These are phyloP conservation scores for Aspergillus sp. DNA, from an alignment of 2,329 filamentous ascomycete species.

Conservation along the genomic window DNA sequence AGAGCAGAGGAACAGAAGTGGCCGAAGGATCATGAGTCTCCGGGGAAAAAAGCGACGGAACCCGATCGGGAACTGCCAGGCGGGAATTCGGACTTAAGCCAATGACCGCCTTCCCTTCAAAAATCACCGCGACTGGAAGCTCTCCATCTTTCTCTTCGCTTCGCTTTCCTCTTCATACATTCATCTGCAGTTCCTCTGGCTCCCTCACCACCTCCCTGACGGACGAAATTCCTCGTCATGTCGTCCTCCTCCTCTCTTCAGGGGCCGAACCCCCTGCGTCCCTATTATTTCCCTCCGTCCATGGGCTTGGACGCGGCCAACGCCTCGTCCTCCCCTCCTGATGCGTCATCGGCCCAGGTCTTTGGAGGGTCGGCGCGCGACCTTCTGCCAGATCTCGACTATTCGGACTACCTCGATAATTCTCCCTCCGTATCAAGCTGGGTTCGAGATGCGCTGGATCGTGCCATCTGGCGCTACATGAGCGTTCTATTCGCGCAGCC, in stretches of 20 bases:
- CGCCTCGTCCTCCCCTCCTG: constrained; percentile 31
- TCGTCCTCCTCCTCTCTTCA: constrained; percentile 42
- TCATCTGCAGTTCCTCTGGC: neutral
- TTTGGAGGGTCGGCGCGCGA: constrained; percentile 70
- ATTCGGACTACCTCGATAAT: constrained; percentile 79
- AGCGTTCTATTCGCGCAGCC: constrained; percentile 88
- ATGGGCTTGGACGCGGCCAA: constrained; percentile 57
- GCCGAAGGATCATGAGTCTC: constrained; percentile 3
- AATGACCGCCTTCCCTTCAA: neutral
- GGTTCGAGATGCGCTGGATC: constrained; percentile 74
- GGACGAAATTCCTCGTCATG: neutral
- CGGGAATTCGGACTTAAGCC: constrained; percentile 20
- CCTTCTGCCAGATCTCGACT: constrained; percentile 87
- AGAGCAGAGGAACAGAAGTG: neutral
- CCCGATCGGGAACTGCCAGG: constrained; percentile 14
- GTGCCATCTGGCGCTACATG: constrained; percentile 88
- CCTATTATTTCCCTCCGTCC: constrained; percentile 64
- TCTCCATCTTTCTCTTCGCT: constrained; percentile 6
- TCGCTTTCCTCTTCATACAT: neutral
- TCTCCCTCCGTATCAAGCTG: constrained; percentile 74
- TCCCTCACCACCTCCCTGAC: neutral
- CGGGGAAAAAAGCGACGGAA: constrained; percentile 4
- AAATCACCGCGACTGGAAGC: neutral
- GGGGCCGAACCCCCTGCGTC: constrained; percentile 58
- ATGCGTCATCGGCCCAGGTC: constrained; percentile 48